A percentile compares a stretch with the other conserved stretches of the same genome.
These are phyloP conservation scores for Glycine soja DNA, from an alignment of 306 rosid genomes.

Conservation along the genomic window DNA sequence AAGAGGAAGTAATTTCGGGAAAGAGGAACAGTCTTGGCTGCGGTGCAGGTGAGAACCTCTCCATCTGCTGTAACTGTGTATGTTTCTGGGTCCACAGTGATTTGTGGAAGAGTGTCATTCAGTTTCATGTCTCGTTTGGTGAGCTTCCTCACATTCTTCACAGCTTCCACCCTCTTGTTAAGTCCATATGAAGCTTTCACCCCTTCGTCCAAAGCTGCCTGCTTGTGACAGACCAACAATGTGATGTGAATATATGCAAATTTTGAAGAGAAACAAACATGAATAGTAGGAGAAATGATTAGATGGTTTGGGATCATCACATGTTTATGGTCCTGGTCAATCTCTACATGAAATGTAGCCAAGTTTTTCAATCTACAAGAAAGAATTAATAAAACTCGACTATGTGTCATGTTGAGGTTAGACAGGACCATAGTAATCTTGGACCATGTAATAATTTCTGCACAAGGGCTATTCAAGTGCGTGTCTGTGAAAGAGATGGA, in stretches of 20 bases:
- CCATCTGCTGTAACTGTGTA: conserved; percentile 80
- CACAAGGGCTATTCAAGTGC: no score
- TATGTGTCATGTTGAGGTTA: no score
- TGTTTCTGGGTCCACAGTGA: conserved; percentile 87
- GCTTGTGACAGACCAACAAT: conserved; percentile 37
- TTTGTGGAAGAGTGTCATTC: conserved; percentile 79
- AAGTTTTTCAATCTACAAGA: no score
- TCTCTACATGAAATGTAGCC: no score
- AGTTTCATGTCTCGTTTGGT: conserved; percentile 90
- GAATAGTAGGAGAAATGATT: no score
- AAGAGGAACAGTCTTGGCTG: conserved; percentile 76
- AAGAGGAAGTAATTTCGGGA: conserved; percentile 88
- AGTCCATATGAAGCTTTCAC: conserved; percentile 75
- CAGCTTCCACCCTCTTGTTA: conserved; percentile 73
- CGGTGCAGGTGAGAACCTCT: conserved; percentile 71
- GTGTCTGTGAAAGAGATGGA: no score
- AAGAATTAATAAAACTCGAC: no score
- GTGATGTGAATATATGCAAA: conserved; percentile 19
- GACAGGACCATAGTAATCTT: no score
- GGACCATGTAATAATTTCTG: no score
- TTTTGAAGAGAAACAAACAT: conserved; percentile 9
- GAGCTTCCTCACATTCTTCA: conserved; percentile 69
- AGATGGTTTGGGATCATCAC: no score
- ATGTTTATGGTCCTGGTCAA: no score
- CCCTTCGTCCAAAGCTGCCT: conserved; percentile 67